These are phyloP conservation scores for Lentinus brumalis DNA, from an alignment of 768 basidiomycete species.

Conservation along the genomic window DNA sequence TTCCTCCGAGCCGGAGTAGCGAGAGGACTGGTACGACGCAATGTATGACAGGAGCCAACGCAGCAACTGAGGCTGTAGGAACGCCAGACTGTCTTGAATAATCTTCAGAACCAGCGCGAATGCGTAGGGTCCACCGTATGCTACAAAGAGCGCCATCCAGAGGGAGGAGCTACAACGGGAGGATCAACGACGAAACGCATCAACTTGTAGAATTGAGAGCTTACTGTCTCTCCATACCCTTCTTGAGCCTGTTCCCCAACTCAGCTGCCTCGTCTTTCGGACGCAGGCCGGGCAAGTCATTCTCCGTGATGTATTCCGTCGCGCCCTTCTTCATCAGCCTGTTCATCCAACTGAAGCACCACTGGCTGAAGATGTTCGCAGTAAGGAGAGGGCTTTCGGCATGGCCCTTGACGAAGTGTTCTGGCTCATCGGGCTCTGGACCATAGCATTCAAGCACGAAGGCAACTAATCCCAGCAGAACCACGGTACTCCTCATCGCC, in stretches of 20 bases:
- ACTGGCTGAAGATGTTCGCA: conserved; percentile 81
- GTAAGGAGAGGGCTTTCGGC: conserved; percentile 71
- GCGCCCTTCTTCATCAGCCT: conserved; percentile 73
- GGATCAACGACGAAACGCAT: not conserved
- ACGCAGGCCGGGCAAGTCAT: conserved; percentile 79
- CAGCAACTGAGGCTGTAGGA: conserved; percentile 86
- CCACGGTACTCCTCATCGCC: conserved; percentile 48
- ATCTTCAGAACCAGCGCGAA: conserved; percentile 67
- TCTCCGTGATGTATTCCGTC: conserved; percentile 70
- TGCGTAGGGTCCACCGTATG: conserved; percentile 80
- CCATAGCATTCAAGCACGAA: conserved; percentile 73
- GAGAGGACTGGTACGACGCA: conserved; percentile 65
- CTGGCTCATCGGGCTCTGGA: conserved; percentile 49
- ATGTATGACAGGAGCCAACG: conserved; percentile 82
- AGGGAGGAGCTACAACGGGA: conserved; percentile 51
- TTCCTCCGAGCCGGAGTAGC: conserved; percentile 27
- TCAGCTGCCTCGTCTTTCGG: conserved; percentile 68
- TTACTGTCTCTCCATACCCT: conserved; percentile 65
- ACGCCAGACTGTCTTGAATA: conserved; percentile 78
- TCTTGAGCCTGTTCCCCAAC: conserved; percentile 62
- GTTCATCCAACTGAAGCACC: conserved; percentile 89
- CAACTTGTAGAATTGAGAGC: conserved; percentile 23
- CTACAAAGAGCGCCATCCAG: conserved; percentile 70
- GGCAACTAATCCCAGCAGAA: conserved; percentile 49
- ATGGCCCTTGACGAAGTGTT: conserved; percentile 55